Conservation (phyloP, 257 asterid genomes). For the Leptodermis oblonga region DNA sequence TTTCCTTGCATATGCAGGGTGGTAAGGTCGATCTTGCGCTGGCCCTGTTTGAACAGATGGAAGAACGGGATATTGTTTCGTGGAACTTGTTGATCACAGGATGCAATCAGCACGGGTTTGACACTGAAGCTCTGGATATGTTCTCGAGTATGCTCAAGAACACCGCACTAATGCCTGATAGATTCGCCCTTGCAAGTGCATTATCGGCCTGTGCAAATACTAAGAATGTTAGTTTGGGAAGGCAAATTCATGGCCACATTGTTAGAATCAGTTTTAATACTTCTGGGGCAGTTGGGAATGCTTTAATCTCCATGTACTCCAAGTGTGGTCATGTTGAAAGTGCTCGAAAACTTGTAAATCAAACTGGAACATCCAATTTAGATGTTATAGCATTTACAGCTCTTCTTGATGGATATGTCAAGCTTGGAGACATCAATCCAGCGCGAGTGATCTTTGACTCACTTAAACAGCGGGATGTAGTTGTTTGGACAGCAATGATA, state of each 20-base stretch:
- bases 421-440: constrained; percentile 72
- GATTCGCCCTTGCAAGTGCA: constrained; percentile 61
- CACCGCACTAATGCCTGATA: constrained; percentile 50
- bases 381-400: constrained; percentile 72
- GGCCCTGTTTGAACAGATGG: constrained; percentile 59
- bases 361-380: constrained; percentile 34
- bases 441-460: constrained; percentile 72
- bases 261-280: constrained; percentile 45
- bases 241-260: constrained; percentile 65
- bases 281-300: constrained; percentile 62
- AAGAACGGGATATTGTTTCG: constrained; percentile 58
- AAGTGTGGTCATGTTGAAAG: constrained; percentile 59
- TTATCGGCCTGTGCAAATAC: constrained; percentile 75
- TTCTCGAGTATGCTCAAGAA: constrained; percentile 55
- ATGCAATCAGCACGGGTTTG: constrained; percentile 61
- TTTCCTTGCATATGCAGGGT: constrained; percentile 61
- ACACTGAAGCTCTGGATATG: constrained; percentile 44
- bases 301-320: constrained; percentile 77
- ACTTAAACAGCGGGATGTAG: constrained; percentile 65
- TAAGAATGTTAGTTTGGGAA: constrained; percentile 44
- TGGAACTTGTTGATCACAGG: constrained; percentile 90
- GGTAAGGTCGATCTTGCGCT: constrained; percentile 54
- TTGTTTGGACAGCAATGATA: constrained; percentile 89
- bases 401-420: constrained; percentile 70
- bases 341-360: constrained; percentile 43